Evolutionary conservation across 108 stramenopile genomes (phyloP), one percentile per base, ranked within the genome.

Genomic region (Fragilaria radians): DNA sequence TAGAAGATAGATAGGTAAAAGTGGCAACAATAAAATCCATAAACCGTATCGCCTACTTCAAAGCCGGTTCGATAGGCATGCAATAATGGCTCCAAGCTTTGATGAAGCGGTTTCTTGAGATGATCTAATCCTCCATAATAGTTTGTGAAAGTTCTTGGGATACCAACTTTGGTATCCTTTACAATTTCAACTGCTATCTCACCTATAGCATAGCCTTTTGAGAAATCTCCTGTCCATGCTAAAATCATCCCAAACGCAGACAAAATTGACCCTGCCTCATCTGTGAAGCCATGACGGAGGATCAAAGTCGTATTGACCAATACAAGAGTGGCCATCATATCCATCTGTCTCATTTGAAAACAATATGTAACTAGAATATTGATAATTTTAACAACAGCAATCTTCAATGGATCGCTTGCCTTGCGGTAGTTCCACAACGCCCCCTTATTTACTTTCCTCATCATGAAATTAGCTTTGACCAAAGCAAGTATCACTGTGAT

Each of bases 71-170:
- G 48, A 27, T 73, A 59, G 14, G 31, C 63, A 5, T 68, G 64
- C 56, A 72, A 24, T 24, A 69, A 51, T 29, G 64, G 50, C 11
- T 79, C 69, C 32, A 79, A n/a, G 21, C 53, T 42, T 11, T 61
- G 30, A 49, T 68, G 61, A 11, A 74, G 24, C 1, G 78, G 72
- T 28, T 53, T 32, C 17, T 57, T n/a, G 22, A 29, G 24, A 28
- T 57, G 55, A 34, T 57, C 19, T 3, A 57, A 42, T 7, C 36
- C 36, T 7, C 14, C 14, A 42, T 42, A 42, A 42, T 11, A 42
- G 36, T 42, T 42, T 14, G 14, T 42, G 36, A 11, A 42, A 7
- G 36, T 42, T 14, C 36, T 42, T 14, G 36, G 36, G 14, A 42
- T 42, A 11, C 36, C 36, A 7, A 14, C 7, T 14, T 42, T 42